These are phyloP conservation scores for Paragyromitra xinjiangensis DNA, from an alignment of 495 filamentous ascomycete genomes.

Conservation along the genomic window DNA sequence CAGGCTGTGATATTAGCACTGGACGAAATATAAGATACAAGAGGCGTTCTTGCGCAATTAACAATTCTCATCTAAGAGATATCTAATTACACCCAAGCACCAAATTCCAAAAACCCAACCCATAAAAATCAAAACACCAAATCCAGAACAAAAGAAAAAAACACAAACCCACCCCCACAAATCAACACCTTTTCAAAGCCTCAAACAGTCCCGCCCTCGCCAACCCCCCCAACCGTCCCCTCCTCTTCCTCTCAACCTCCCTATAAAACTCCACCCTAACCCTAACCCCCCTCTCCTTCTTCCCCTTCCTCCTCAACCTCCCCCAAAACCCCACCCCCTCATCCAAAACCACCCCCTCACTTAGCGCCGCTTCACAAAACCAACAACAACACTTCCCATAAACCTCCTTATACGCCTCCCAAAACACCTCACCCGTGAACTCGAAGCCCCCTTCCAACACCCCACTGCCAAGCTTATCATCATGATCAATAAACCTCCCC, in stretches of 20 bases:
- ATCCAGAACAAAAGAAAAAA: neutral
- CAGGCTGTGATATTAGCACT: no score
- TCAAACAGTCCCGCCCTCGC: constrained; percentile 40
- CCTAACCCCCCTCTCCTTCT: constrained; percentile 51
- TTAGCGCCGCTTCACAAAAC: constrained; percentile 73
- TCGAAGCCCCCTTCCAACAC: constrained; percentile 71
- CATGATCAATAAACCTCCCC: constrained; percentile 76
- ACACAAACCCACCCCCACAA: neutral
- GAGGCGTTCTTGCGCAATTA: no score
- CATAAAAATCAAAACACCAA: neutral
- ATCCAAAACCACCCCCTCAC: constrained; percentile 52
- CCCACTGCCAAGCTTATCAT: constrained; percentile 80
- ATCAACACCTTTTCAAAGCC: constrained; percentile 34
- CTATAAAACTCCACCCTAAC: constrained; percentile 54
- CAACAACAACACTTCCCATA: constrained; percentile 90
- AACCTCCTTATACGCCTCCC: constrained; percentile 68
- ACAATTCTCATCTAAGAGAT: no score
- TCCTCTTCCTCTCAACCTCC: constrained; percentile 50
- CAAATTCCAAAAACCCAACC: neutral
- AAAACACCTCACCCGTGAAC: constrained; percentile 77
- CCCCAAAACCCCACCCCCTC: constrained; percentile 41
- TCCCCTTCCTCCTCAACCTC: constrained; percentile 13
- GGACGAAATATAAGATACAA: no score
- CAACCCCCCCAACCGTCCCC: constrained; percentile 20
- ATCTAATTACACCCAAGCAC: no score